Percentiles rank a stretch among this genome's conserved stretches.
Conservation (phyloP, 2,329 filamentous ascomycete genomes). For the Fusarium sarcochroum region DNA sequence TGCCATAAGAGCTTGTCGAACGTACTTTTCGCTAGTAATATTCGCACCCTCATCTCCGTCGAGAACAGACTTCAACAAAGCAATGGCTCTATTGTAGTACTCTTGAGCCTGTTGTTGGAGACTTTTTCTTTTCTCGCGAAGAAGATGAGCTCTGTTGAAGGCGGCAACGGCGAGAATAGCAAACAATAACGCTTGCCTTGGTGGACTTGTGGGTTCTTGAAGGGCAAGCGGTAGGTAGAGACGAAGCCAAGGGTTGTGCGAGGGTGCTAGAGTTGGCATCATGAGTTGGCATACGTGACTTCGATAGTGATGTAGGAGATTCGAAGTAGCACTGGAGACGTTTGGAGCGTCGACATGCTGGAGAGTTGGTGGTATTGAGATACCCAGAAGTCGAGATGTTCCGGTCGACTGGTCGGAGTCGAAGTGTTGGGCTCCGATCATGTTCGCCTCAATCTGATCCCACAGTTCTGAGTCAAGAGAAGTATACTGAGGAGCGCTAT, state of each 20-base stretch:
- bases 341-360: too few relatives aligned
- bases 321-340: neutral
- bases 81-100: neutral
- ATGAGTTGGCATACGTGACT: neutral
- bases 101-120: neutral
- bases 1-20: neutral
- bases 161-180: neutral
- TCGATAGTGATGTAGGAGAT: neutral
- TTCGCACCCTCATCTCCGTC: neutral
- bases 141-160: neutral
- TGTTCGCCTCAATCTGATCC: too few relatives aligned
- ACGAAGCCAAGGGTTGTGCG: neutral
- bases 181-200: neutral
- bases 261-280: neutral
- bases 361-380: too few relatives aligned
- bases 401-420: too few relatives aligned
- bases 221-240: neutral
- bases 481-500: too few relatives aligned
- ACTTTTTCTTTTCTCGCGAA: neutral
- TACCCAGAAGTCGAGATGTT: too few relatives aligned
- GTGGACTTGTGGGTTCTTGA: neutral
- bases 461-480: too few relatives aligned
- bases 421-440: too few relatives aligned
- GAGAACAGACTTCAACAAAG: neutral
- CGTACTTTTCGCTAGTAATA: neutral